phyloP scores from a whole-genome alignment of 495 filamentous ascomycete species.

The Aspergillus sparsus region DNA sequence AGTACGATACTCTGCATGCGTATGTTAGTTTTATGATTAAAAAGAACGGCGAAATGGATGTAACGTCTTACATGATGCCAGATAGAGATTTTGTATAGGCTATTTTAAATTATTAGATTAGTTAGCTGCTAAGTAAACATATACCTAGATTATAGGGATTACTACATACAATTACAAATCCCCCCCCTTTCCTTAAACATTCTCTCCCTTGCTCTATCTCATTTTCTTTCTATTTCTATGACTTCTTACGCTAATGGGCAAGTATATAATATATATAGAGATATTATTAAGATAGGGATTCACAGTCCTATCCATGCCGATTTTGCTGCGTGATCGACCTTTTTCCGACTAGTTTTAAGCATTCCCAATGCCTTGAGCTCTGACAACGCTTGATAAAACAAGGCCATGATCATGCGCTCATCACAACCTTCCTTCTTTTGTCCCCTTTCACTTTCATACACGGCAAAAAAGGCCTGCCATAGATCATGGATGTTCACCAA shows the following conservation, averaged over 20 bases:
- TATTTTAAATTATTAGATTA: no score
- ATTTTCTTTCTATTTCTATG: constrained; percentile 4
- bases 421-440: constrained; percentile 47
- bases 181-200: no score
- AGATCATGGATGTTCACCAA: constrained; percentile 88
- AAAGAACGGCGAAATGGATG: no score
- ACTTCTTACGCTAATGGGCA: constrained; percentile 5
- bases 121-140: no score
- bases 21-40: no score
- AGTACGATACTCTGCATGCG: no score
- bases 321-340: constrained; percentile 88
- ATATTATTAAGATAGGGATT: background rate
- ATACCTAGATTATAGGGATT: no score
- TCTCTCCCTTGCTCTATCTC: background rate
- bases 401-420: constrained; percentile 56
- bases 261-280: constrained; percentile 1
- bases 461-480: constrained; percentile 81
- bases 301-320: constrained; percentile 69
- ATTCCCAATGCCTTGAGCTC: constrained; percentile 84
- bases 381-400: constrained; percentile 81
- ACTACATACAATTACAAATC: no score
- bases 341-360: constrained; percentile 86
- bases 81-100: no score
- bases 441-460: constrained; percentile 62
- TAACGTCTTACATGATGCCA: no score